A percentile compares a stretch with the other conserved stretches of the same genome.
phyloP scores from a whole-genome alignment of 805 yeast species.

The Zygoascus biomembranicola region DNA sequence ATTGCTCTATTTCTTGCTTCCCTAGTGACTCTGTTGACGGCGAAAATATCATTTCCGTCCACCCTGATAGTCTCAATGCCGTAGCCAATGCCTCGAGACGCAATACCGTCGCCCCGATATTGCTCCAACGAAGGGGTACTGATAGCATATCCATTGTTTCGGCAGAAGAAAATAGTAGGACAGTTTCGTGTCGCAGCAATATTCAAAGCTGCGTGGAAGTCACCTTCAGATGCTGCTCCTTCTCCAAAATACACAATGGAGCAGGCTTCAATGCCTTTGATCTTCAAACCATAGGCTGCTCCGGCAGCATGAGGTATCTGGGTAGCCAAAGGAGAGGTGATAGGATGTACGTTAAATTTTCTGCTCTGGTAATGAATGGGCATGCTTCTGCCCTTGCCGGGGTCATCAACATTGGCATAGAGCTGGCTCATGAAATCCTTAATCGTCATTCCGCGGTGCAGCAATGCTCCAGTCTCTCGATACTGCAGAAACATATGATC shows the following conservation, averaged over 20 bases:
- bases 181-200: conserved; percentile 30
- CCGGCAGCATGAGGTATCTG: conserved; percentile 32
- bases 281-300: conserved; percentile 29
- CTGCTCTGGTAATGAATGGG: conserved; percentile 27
- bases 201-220: conserved; percentile 30
- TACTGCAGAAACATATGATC: conserved; percentile 28
- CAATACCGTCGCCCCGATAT: conserved; percentile 31
- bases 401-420: conserved; percentile 24
- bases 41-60: conserved; percentile 28
- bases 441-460: conserved; percentile 27
- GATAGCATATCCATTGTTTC: conserved; percentile 31
- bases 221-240: conserved; percentile 32
- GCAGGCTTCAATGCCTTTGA: conserved; percentile 21
- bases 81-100: conserved; percentile 27
- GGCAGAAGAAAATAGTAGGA: conserved; percentile 27
- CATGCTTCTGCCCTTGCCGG: conserved; percentile 27
- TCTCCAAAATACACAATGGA: conserved; percentile 29
- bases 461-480: conserved; percentile 27
- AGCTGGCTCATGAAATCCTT: conserved; percentile 27
- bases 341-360: conserved; percentile 26
- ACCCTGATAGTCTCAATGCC: conserved; percentile 30
- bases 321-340: conserved; percentile 28
- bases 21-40: conserved; percentile 23
- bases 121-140: conserved; percentile 28
- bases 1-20: conserved; percentile 23